These are phyloP conservation scores for Omphalotus guepiniiformis DNA, from an alignment of 768 basidiomycete genomes.

Conservation along the genomic window DNA sequence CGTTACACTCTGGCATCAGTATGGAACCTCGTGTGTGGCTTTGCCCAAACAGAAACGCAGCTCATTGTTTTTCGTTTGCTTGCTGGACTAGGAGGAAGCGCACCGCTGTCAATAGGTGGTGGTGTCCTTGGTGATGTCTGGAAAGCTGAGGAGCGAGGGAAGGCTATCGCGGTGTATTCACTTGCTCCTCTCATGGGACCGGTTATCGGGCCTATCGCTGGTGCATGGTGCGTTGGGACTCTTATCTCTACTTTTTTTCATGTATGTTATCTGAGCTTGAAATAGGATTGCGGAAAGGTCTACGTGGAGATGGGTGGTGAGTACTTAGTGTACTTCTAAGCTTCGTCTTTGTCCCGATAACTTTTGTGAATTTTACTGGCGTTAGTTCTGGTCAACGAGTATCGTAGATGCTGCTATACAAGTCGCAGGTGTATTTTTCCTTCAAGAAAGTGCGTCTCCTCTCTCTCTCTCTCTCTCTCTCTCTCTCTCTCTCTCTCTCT, in stretches of 20 bases:
- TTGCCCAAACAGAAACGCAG: conserved; percentile 38
- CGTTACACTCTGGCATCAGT: conserved; percentile 21
- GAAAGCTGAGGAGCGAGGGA: conserved; percentile 57
- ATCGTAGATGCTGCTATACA: conserved; percentile 56
- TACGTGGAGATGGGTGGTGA: conserved; percentile 75
- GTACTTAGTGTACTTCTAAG: neutral
- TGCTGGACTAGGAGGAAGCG: conserved; percentile 50
- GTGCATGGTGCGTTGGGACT: conserved; percentile 40
- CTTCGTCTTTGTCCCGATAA: too few relatives aligned
- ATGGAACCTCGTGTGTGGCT: conserved; percentile 46
- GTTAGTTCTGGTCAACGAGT: conserved; percentile 69
- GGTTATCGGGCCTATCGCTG: conserved; percentile 58
- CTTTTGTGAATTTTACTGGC: conserved; percentile 27
- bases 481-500: conserved; percentile 18
- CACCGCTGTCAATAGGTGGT: conserved; percentile 46
- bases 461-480: conserved; percentile 17
- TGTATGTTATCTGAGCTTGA: neutral
- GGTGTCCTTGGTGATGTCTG: conserved; percentile 68
- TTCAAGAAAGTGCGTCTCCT: conserved; percentile 55
- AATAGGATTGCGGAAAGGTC: conserved; percentile 51
- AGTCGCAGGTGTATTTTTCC: conserved; percentile 47
- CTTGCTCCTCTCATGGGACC: conserved; percentile 65
- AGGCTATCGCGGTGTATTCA: conserved; percentile 62
- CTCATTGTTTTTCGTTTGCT: conserved; percentile 51
- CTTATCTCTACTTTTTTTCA: conserved; percentile 18